Evolutionary conservation across 2,329 filamentous ascomycete genomes (phyloP).

Genomic region (Juglanconis oblonga): DNA sequence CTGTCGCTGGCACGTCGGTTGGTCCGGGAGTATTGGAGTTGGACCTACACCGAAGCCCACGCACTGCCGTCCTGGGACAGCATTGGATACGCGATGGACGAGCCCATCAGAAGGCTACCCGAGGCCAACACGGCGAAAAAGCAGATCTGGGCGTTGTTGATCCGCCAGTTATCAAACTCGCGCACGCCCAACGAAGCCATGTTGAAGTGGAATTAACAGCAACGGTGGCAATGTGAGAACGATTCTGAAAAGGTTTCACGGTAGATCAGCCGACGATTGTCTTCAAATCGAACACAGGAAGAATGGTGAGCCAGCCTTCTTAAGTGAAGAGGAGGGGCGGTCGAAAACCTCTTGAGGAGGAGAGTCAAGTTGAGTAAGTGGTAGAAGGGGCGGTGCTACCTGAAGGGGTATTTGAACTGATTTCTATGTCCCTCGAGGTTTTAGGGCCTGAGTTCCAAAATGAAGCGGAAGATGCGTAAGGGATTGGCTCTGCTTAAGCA

Average conservation of each 20-base stretch:
- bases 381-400: no score
- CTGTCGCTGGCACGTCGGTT: neutral
- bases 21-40: neutral
- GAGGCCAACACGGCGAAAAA: neutral
- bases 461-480: neutral
- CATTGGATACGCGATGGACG: conserved; percentile 1
- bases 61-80: neutral
- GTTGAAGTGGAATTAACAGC: neutral
- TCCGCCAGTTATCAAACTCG: neutral
- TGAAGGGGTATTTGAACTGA: no score
- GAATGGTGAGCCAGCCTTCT: neutral
- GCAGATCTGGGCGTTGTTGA: neutral
- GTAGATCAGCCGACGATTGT: neutral
- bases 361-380: no score
- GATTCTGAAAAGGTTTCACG: neutral
- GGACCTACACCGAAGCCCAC: conserved; percentile 1
- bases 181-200: neutral
- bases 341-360: no score
- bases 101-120: conserved; percentile 1
- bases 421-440: no score
- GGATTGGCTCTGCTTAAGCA: neutral
- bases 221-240: neutral
- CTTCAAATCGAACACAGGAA: neutral
- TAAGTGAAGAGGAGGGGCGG: no score
- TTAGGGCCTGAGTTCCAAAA: no score